These are phyloP conservation scores for Petunia secreta DNA, from an alignment of 257 asterid species.

Conservation along the genomic window DNA sequence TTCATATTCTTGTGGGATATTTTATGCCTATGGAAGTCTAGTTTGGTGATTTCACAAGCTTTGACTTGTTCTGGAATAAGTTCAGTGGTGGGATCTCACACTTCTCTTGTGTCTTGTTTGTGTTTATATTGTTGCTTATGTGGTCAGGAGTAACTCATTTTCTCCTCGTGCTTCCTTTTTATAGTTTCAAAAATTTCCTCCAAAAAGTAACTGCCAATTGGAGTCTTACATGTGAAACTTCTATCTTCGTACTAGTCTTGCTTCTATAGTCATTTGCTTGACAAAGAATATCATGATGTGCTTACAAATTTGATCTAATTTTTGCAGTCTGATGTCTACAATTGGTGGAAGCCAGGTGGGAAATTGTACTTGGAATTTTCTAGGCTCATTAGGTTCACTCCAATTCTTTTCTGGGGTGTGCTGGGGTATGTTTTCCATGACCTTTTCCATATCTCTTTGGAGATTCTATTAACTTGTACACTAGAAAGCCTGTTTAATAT, in stretches of 20 bases:
- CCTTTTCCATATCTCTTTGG: slow-evolving; percentile 16
- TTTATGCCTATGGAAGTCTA: neutral
- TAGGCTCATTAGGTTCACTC: slow-evolving; percentile 82
- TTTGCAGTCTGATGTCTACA: slow-evolving; percentile 74
- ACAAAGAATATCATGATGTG: neutral
- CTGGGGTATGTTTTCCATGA: slow-evolving; percentile 62
- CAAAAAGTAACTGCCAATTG: neutral
- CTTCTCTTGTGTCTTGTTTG: neutral
- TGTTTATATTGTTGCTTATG: neutral
- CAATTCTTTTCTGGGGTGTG: slow-evolving; percentile 87
- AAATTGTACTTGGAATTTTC: slow-evolving; percentile 65
- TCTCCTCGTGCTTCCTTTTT: neutral
- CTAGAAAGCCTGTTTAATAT: neutral
- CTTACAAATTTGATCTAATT: slow-evolving; percentile 32
- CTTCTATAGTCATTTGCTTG: slow-evolving; percentile 15
- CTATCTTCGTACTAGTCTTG: neutral
- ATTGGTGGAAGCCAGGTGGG: slow-evolving; percentile 93
- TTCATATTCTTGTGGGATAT: neutral
- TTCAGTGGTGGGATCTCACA: neutral
- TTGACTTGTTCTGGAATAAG: neutral
- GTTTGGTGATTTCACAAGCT: neutral
- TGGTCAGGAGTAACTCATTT: neutral
- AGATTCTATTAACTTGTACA: slow-evolving; percentile 15
- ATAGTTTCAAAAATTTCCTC: neutral
- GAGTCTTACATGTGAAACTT: neutral